phyloP scores from a whole-genome alignment of 306 rosid species.

The Vigna radiata region DNA sequence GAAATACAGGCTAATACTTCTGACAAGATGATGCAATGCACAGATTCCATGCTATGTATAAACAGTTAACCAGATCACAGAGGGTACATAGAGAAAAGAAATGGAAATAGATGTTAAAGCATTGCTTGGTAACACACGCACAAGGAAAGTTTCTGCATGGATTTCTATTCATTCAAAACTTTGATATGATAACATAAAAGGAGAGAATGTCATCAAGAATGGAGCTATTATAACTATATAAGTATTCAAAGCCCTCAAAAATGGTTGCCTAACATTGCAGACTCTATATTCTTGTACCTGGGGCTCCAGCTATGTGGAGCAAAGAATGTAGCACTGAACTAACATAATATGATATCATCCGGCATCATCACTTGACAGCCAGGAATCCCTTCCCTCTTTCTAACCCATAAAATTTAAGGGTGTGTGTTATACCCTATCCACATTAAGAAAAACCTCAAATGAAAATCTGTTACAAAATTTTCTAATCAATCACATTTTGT shows the following conservation, averaged over 20 bases:
- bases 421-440: constrained; percentile 61
- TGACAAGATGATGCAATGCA: background rate
- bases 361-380: constrained; percentile 39
- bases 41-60: background rate
- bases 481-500: constrained; percentile 76
- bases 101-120: constrained; percentile 10
- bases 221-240: constrained; percentile 48
- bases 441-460: constrained; percentile 52
- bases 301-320: constrained; percentile 66
- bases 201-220: constrained; percentile 45
- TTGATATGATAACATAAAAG: constrained; percentile 38
- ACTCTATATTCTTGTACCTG: constrained; percentile 47
- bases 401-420: constrained; percentile 59
- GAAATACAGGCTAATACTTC: background rate
- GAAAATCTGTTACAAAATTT: constrained; percentile 60
- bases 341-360: constrained; percentile 49
- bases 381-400: constrained; percentile 54
- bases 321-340: constrained; percentile 60
- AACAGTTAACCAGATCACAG: background rate
- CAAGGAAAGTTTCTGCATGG: constrained; percentile 46
- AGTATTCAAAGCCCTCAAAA: constrained; percentile 63
- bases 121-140: background rate
- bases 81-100: constrained; percentile 18
- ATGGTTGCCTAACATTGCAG: constrained; percentile 60
- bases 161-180: constrained; percentile 56